Conservation (phyloP, 192 early-diverging fungal species). For the Coemansia sp. region DNA sequence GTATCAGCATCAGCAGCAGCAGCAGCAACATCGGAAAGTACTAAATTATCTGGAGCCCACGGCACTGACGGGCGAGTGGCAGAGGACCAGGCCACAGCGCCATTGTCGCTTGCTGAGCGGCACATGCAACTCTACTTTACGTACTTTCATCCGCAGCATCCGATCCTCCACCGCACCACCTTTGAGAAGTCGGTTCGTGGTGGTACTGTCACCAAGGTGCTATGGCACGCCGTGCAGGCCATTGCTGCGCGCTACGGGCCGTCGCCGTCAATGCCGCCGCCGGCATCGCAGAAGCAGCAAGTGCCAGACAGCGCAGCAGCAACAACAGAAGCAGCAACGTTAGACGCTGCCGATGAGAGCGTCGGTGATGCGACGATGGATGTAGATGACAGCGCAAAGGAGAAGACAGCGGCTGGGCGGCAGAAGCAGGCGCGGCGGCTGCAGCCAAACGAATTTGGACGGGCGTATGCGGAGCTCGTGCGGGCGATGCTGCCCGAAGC, state of each 20-base stretch:
- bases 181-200: constrained; percentile 41
- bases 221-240: constrained; percentile 50
- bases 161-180: constrained; percentile 50
- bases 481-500: constrained; percentile 44
- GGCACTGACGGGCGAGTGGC: background rate
- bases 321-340: no score
- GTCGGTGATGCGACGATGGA: constrained; percentile 7
- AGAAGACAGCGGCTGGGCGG: background rate
- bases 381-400: background rate
- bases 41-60: background rate
- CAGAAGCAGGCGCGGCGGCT: background rate
- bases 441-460: constrained; percentile 40
- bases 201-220: constrained; percentile 35
- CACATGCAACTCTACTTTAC: constrained; percentile 39
- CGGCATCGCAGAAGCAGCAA: background rate
- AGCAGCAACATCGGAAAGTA: background rate
- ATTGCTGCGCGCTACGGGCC: constrained; percentile 49
- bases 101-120: constrained; percentile 18
- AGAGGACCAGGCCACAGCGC: background rate
- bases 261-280: background rate
- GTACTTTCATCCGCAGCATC: constrained; percentile 51
- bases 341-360: background rate
- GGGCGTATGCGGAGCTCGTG: constrained; percentile 27
- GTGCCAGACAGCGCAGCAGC: background rate
- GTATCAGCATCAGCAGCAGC: background rate